These are phyloP conservation scores for Solanum hybrid DNA, from an alignment of 305 asterid species.

Conservation along the genomic window DNA sequence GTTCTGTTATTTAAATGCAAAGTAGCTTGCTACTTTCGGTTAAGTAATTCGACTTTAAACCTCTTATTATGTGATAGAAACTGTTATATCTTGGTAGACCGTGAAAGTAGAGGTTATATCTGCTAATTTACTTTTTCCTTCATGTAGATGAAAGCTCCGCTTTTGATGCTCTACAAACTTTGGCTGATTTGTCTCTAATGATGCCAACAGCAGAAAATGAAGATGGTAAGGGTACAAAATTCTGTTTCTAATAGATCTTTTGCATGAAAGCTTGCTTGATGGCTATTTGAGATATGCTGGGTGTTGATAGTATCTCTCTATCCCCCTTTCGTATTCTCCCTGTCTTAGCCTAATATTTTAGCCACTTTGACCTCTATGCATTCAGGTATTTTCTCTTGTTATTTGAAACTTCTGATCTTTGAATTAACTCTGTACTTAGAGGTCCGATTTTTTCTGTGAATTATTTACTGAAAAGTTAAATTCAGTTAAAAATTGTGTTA, in stretches of 20 bases:
- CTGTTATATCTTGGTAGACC: not conserved
- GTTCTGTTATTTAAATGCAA: not conserved
- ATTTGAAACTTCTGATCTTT: not conserved
- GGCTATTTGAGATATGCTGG: not conserved
- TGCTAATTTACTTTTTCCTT: slow-evolving; percentile 5
- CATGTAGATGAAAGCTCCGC: slow-evolving; percentile 58
- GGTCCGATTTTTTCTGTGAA: not conserved
- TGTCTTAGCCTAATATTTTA: not conserved
- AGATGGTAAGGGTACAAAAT: slow-evolving; percentile 33
- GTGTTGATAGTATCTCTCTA: not conserved
- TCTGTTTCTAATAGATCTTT: not conserved
- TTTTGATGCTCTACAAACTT: slow-evolving; percentile 76
- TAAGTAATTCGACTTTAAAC: not conserved
- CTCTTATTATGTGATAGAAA: not conserved
- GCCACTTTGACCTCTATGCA: not conserved
- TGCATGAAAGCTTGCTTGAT: not conserved
- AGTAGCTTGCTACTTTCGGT: slow-evolving; percentile 1
- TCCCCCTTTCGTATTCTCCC: not conserved
- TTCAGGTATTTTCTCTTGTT: not conserved
- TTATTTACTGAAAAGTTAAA: not conserved
- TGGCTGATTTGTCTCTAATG: slow-evolving; percentile 77
- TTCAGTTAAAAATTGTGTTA: not conserved
- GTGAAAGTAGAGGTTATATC: not conserved
- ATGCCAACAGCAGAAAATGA: slow-evolving; percentile 61
- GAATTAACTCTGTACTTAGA: not conserved